phyloP scores from a whole-genome alignment of 345 rosid species.

The Ceriops zippeliana region DNA sequence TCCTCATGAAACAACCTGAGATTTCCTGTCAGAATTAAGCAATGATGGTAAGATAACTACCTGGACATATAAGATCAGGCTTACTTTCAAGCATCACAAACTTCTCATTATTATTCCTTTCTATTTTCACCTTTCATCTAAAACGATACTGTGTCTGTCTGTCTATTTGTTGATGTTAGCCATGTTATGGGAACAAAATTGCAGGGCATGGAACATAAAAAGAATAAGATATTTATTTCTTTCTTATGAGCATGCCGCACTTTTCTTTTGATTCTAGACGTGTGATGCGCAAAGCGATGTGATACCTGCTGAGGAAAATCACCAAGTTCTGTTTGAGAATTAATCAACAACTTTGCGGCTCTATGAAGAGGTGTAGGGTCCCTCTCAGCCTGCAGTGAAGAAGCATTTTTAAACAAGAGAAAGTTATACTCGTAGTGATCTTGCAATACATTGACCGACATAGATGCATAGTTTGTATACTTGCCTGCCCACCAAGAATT shows the following conservation, averaged over 20 bases:
- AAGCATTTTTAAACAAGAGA: background rate
- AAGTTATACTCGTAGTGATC: background rate
- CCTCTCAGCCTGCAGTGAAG: background rate
- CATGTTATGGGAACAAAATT: background rate
- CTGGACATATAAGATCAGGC: no score
- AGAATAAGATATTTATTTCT: background rate
- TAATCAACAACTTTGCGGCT: conserved; percentile 13
- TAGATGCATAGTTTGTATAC: background rate
- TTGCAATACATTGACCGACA: background rate
- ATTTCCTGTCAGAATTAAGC: conserved; percentile 10
- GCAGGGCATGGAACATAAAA: no score
- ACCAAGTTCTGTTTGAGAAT: conserved; percentile 14
- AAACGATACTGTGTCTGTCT: no score
- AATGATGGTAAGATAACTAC: no score
- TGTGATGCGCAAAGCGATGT: no score
- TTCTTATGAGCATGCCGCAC: no score
- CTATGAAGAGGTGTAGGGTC: conserved; percentile 15
- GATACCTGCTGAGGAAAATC: conserved; percentile 24
- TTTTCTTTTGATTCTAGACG: no score
- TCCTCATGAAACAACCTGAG: conserved; percentile 12
- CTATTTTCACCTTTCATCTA: no score
- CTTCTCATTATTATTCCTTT: no score
- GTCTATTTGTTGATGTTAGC: no score
- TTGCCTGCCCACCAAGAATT: conserved; percentile 24
- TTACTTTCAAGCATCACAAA: no score